Base-by-base conservation (phyloP, 2,329 filamentous ascomycete genomes). In the Claviceps sorghi region DNA sequence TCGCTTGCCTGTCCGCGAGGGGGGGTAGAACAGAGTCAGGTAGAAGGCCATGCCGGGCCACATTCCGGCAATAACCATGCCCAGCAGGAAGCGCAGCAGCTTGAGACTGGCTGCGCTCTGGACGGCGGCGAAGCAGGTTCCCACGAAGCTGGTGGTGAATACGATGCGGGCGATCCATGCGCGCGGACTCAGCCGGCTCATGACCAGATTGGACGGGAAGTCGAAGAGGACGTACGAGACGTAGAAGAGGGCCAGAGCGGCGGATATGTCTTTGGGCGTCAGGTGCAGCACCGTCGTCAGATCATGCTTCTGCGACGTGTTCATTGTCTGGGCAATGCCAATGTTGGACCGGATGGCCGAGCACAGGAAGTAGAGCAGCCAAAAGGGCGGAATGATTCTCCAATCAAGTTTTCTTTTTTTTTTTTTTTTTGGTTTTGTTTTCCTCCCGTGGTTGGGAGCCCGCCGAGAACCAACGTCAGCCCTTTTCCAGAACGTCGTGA, bases 1-100 rank as follows among this genome's bases (percentile, higher is more conserved):
- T 41, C 89, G 79, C 71, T 93, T 94, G 15, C 86, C 89, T 1
- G 85, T 93, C 13, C 86, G 78, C 6, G 86, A 87, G 0, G 89
- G 88, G 7, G 89, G 89, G 63, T 95, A 95, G 72, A 95, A 95
- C 8, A 95, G 75, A 0, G 89, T 94, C 47, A 95, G 74, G 63
- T 95, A 95, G 66, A 93, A 93, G 10, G 88, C 81, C 89, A 95
- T 95, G 49, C 89, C 89, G 0, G 89, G 89, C 89, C 89, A 95
- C 84, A 95, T 89, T 47, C 89, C 89, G 1, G 89, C 89, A 64
- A 90, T 90, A 26, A 95, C 88, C 15, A 93, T 77, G 48, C 89
- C 89, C 7, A 95, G 78, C 11, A 95, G 75, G 52, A 95, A 83
- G 8, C 89, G 83, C 30, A 95, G 76, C n/a, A 95, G 73, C 78